These are phyloP conservation scores for Exophiala sp. DNA, from an alignment of 2,329 filamentous ascomycete species.

Conservation along the genomic window DNA sequence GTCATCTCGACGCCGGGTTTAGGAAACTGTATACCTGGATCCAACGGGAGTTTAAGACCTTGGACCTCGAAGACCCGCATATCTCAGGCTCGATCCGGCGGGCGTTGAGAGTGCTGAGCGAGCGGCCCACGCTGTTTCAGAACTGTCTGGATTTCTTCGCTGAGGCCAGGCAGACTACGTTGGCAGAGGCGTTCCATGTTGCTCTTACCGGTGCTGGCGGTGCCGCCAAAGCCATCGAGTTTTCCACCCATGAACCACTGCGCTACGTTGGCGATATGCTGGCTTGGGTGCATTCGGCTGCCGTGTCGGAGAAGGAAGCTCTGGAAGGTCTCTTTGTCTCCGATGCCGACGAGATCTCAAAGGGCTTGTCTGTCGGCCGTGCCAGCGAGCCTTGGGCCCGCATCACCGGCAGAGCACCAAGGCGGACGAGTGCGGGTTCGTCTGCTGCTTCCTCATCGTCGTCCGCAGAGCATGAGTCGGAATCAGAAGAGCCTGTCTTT, in stretches of 20 bases:
- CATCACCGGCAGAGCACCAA: constrained; percentile 23
- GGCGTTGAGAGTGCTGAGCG: constrained; percentile 79
- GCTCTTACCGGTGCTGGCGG: constrained; percentile 66
- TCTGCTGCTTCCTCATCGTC: not conserved
- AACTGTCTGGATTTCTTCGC: constrained; percentile 90
- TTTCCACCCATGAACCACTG: constrained; percentile 83
- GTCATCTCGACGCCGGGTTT: constrained; percentile 79
- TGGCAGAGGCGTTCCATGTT: constrained; percentile 83
- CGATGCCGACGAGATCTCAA: constrained; percentile 81
- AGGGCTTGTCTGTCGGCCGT: constrained; percentile 70
- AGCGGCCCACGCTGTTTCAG: constrained; percentile 83
- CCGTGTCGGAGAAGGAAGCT: constrained; percentile 88
- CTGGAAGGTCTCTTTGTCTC: constrained; percentile 86
- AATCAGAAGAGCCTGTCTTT: constrained; percentile 56
- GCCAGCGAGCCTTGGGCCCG: constrained; percentile 80
- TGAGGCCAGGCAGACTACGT: constrained; percentile 75
- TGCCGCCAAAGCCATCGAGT: constrained; percentile 77
- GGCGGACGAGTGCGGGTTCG: constrained; percentile 4
- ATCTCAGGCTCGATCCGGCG: constrained; percentile 78
- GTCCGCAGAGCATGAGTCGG: constrained; percentile 23
- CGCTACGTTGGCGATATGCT: constrained; percentile 96
- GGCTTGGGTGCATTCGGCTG: constrained; percentile 89
- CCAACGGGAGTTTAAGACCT: constrained; percentile 81
- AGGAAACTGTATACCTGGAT: constrained; percentile 96
- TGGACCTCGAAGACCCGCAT: constrained; percentile 91